Conservation (phyloP, 139 green algal genomes). For the Chlorella sp. region DNA sequence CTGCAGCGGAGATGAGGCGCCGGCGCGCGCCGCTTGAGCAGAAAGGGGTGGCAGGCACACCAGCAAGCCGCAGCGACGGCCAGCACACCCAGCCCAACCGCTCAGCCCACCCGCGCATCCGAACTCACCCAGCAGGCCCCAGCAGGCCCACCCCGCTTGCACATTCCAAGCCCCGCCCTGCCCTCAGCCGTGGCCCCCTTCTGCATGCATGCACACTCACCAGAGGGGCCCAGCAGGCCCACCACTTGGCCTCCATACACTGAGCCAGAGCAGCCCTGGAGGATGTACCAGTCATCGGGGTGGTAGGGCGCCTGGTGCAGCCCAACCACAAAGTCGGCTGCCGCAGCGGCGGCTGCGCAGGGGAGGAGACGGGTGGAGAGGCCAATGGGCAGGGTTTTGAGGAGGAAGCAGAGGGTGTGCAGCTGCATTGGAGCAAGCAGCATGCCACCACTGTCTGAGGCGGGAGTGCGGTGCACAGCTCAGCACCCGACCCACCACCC, state of each 20-base stretch:
- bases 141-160: too few species aligned
- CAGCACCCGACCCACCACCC: too few species aligned
- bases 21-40: too few species aligned
- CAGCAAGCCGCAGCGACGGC: too few species aligned
- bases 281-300: conserved; percentile 33
- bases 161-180: too few species aligned
- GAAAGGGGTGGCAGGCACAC: neutral
- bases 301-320: conserved; percentile 28
- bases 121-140: too few species aligned
- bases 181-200: too few species aligned
- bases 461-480: neutral
- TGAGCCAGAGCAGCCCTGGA: conserved; percentile 29
- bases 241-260: conserved; percentile 42
- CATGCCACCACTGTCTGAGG: neutral
- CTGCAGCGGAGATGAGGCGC: too few species aligned
- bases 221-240: conserved; percentile 52
- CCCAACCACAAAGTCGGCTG: conserved; percentile 26
- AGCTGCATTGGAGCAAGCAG: neutral
- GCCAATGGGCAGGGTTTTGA: too few species aligned
- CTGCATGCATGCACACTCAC: neutral
- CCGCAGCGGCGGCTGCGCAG: neutral
- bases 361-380: neutral
- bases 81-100: too few species aligned
- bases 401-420: too few species aligned
- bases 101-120: too few species aligned